Conservation (phyloP, 192 early-diverging fungal genomes). For the Entrophospora sp. region DNA sequence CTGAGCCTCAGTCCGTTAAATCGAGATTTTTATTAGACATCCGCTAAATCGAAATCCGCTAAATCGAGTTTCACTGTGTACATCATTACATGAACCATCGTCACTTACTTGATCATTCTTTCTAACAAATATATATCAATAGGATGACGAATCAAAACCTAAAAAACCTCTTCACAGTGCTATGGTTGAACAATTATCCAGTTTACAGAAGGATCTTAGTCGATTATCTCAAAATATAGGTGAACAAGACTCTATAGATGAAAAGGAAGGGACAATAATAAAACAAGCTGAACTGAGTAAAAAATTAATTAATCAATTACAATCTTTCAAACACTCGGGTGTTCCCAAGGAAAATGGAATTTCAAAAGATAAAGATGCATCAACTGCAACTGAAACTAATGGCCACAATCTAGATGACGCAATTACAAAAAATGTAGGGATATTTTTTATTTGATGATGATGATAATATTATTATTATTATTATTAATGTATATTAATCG, state of each 20-base stretch:
- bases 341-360: not conserved
- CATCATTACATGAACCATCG: too few relatives aligned
- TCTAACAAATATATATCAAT: too few relatives aligned
- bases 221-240: too few relatives aligned
- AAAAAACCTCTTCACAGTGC: conserved; percentile 42
- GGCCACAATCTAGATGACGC: not conserved
- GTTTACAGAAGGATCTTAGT: too few relatives aligned
- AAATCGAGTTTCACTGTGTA: too few relatives aligned
- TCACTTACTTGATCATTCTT: too few relatives aligned
- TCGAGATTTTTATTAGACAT: too few relatives aligned
- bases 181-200: conserved; percentile 38
- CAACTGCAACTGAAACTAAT: not conserved
- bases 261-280: too few relatives aligned
- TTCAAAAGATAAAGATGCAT: conserved; percentile 5
- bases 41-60: too few relatives aligned
- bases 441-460: not conserved
- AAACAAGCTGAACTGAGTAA: conserved; percentile 41
- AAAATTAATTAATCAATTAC: conserved; percentile 36
- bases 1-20: too few relatives aligned
- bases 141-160: too few relatives aligned
- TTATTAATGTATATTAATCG: too few relatives aligned
- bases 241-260: conserved; percentile 20
- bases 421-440: not conserved
- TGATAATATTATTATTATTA: not conserved
- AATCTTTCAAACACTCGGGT: conserved; percentile 25